Conservation (phyloP, 2,329 filamentous ascomycete species). For the Epichloe aotearoae region DNA sequence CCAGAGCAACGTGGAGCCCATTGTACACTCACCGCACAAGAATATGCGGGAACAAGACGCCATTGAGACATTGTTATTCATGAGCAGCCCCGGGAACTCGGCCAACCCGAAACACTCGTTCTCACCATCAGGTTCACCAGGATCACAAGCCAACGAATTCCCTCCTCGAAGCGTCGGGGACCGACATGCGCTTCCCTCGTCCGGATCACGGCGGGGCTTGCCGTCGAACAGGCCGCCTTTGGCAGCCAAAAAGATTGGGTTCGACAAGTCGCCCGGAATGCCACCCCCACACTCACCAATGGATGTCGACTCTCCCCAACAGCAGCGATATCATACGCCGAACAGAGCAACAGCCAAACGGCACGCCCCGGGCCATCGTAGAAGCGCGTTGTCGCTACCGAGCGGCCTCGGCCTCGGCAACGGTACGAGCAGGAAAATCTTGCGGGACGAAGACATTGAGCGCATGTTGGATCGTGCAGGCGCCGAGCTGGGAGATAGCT, state of each 20-base stretch:
- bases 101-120: conserved; percentile 45
- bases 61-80: conserved; percentile 66
- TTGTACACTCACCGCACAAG: conserved; percentile 5
- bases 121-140: conserved; percentile 27
- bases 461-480: conserved; percentile 42
- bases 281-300: conserved; percentile 29
- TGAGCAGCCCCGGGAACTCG: conserved; percentile 68
- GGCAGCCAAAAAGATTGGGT: conserved; percentile 33
- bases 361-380: conserved; percentile 29
- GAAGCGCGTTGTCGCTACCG: conserved; percentile 33
- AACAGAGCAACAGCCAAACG: conserved; percentile 28
- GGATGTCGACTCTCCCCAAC: conserved; percentile 29
- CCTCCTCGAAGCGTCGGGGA: conserved; percentile 8
- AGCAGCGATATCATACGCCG: conserved; percentile 12
- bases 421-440: conserved; percentile 21
- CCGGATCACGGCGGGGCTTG: conserved; percentile 37
- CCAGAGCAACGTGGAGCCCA: conserved; percentile 20
- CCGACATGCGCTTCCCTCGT: conserved; percentile 31
- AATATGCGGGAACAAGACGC: conserved; percentile 56
- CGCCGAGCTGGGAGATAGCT: conserved; percentile 36
- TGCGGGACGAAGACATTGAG: conserved; percentile 45
- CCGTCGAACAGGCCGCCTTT: conserved; percentile 32
- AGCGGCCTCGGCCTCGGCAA: conserved; percentile 31
- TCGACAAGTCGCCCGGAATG: conserved; percentile 32
- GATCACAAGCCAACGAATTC: conserved; percentile 9